Conservation (phyloP, 345 rosid genomes). For the Cardiospermum halicacabum region DNA sequence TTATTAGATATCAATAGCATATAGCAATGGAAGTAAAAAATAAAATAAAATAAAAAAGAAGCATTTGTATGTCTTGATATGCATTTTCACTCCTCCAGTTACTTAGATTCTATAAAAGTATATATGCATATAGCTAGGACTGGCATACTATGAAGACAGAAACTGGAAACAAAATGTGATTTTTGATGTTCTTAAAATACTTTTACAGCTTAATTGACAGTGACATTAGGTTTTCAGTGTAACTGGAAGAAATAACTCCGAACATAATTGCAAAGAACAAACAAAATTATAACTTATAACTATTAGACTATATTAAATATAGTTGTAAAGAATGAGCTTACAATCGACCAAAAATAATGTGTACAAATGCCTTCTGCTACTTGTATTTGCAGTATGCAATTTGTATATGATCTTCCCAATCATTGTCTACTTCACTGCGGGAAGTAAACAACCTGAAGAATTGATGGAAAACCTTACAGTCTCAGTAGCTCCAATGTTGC, state of each 20-base stretch:
- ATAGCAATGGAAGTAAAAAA: too few relatives aligned
- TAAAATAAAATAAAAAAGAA: too few relatives aligned
- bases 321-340: constrained; percentile 21
- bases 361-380: constrained; percentile 1
- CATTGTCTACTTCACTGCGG: constrained; percentile 11
- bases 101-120: too few relatives aligned
- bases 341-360: constrained; percentile 7
- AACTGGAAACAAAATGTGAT: background rate
- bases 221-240: background rate
- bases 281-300: constrained; percentile 6
- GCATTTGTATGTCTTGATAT: too few relatives aligned
- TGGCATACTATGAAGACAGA: too few relatives aligned
- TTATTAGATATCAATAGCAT: too few relatives aligned
- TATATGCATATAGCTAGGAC: too few relatives aligned
- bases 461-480: constrained; percentile 31
- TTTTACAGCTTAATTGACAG: background rate
- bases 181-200: background rate
- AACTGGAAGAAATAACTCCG: background rate
- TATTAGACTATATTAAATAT: background rate
- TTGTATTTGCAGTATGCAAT: background rate
- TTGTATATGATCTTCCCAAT: background rate
- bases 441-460: constrained; percentile 27
- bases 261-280: background rate
- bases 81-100: too few relatives aligned
- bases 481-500: constrained; percentile 23